A percentile compares a stretch with the other conserved stretches of the same genome.
Conservation (phyloP, 441 rosid species). For the Gossypium schwendimanii region DNA sequence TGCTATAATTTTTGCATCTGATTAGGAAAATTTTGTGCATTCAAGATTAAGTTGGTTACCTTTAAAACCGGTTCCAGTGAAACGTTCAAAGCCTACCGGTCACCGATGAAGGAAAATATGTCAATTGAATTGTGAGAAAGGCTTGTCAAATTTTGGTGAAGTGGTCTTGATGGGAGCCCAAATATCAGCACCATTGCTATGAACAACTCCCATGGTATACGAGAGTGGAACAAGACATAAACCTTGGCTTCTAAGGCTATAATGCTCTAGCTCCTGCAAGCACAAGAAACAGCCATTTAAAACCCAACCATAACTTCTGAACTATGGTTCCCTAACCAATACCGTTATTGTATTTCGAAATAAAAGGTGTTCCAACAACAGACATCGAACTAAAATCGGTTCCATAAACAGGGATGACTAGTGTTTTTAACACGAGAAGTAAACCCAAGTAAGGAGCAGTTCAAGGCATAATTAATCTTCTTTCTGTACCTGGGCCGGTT, state of each 20-base stretch:
- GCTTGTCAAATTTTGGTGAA: slow-evolving; percentile 47
- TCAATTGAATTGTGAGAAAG: slow-evolving; percentile 12
- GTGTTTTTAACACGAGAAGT: background rate
- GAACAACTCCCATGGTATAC: slow-evolving; percentile 60
- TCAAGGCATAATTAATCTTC: background rate
- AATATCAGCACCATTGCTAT: slow-evolving; percentile 86
- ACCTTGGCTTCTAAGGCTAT: slow-evolving; percentile 65
- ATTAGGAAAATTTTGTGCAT: background rate
- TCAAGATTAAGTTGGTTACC: background rate
- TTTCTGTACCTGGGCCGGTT: background rate
- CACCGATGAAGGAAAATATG: background rate
- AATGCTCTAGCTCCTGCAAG: slow-evolving; percentile 45
- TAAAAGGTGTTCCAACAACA: background rate
- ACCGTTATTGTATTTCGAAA: background rate
- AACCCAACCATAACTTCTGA: background rate
- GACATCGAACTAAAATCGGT: background rate
- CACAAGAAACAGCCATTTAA: background rate
- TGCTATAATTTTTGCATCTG: background rate
- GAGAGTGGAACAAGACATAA: slow-evolving; percentile 76
- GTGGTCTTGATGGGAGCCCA: slow-evolving; percentile 89
- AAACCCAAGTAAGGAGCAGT: background rate
- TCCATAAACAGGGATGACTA: background rate
- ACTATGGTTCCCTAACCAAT: background rate
- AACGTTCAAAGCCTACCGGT: background rate
- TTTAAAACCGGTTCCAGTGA: background rate